These are phyloP conservation scores for Citrullus colocynthis DNA, from an alignment of 306 rosid species.

Conservation along the genomic window DNA sequence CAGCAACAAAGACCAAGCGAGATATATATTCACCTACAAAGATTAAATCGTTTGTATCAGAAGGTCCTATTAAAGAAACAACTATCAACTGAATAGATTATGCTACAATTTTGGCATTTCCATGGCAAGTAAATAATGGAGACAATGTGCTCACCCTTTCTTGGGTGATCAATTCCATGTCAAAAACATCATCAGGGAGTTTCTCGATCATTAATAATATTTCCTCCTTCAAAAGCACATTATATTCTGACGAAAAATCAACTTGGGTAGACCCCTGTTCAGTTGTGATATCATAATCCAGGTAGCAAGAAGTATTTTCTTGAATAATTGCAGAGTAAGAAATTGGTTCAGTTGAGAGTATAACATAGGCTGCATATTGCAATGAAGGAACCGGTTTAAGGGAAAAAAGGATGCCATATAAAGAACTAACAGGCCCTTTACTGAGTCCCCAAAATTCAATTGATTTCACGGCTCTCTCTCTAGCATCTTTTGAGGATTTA, in stretches of 20 bases:
- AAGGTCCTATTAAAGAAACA: background rate
- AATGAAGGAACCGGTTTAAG: conserved; percentile 51
- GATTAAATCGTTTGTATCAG: background rate
- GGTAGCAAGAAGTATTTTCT: conserved; percentile 32
- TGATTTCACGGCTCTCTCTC: conserved; percentile 88
- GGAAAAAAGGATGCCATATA: conserved; percentile 80
- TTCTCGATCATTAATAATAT: conserved; percentile 56
- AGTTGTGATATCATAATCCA: conserved; percentile 28
- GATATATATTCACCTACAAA: conserved; percentile 61
- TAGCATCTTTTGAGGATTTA: conserved; percentile 54
- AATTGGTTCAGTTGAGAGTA: conserved; percentile 72
- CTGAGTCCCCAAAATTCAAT: conserved; percentile 91
- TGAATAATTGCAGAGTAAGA: conserved; percentile 43
- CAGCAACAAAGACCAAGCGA: conserved; percentile 87
- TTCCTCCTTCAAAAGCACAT: conserved; percentile 48
- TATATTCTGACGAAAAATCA: conserved; percentile 50
- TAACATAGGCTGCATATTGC: conserved; percentile 69
- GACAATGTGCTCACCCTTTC: conserved; percentile 42
- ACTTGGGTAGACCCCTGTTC: conserved; percentile 36
- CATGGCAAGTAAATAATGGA: background rate
- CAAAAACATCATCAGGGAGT: conserved; percentile 53
- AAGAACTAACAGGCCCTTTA: conserved; percentile 71
- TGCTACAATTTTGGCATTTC: background rate
- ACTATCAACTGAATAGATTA: conserved; percentile 9
- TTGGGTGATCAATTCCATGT: conserved; percentile 46